Evolutionary conservation across 176 grass and related monocot species (phyloP), one percentile per base, ranked within the genome.

Genomic region (Pharus latifolius): DNA sequence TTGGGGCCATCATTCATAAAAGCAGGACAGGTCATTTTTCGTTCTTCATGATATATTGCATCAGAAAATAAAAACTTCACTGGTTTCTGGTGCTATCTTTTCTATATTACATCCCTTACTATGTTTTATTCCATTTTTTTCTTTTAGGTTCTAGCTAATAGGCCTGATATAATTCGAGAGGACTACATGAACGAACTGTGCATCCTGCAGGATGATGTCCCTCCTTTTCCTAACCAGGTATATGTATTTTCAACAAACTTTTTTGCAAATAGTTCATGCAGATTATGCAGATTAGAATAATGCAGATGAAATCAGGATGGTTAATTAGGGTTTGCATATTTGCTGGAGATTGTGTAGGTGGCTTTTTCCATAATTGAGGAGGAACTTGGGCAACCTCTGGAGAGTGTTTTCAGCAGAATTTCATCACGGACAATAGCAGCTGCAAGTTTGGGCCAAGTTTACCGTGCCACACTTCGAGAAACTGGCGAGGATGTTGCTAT

Each of bases 111-210:
- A 15, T 23, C 25, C 30, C 58, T 70, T 29, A 71, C 20, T 59
- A 73, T 60, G 5, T 76, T 13, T 54, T 3, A 12, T 72, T 31
- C 5, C 16, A 10, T 49, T 74, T 9, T 51, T 49, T 75, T 67
- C 23, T 37, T 79, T 22, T 60, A 98, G 95, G 95, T 98, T 85
- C 80, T 98, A 51, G 95, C 95, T 52, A 98, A 98, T 57, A 82
- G 95, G 63, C 95, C 95, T 59, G 95, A 98, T 81, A 98, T 98
- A 65, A 98, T 98, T 54, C 87, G 90, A 50, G 95, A 93, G 64
- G 95, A 98, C 80, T 98, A 98, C 65, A 98, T 98, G 95, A 98
- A 87, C 59, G 95, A 98, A 77, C 84, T 98, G 22, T 98, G 95
- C 69, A 93, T 98, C 72, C 85, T 98, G 22, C 95, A 98, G 73